These are phyloP conservation scores for Candida namnaoensis DNA, from an alignment of 805 yeast genomes.

Conservation along the genomic window DNA sequence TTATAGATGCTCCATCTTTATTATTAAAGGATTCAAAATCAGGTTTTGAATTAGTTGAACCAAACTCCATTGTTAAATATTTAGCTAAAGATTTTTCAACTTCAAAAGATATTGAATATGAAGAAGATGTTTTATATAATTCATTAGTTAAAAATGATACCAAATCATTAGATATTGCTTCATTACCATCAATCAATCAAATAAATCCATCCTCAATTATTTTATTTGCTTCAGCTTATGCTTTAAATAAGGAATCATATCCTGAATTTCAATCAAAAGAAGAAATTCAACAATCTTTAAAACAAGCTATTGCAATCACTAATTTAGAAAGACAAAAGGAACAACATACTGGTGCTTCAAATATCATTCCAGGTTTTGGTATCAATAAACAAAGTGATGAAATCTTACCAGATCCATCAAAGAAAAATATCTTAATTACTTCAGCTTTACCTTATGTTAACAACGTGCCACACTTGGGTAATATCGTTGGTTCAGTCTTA, in stretches of 20 bases:
- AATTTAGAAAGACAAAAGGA: constrained; percentile 30
- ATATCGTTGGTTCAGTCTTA: constrained; percentile 90
- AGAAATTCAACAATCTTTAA: constrained; percentile 35
- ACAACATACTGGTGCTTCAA: constrained; percentile 31
- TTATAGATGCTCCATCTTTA: constrained; percentile 14
- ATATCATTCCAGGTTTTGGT: constrained; percentile 16
- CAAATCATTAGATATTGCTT: constrained; percentile 12
- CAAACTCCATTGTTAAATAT: constrained; percentile 65
- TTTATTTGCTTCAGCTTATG: constrained; percentile 49
- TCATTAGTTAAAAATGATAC: constrained; percentile 27
- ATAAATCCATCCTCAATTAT: constrained; percentile 46
- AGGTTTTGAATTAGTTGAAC: constrained; percentile 41
- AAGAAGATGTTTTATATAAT: constrained; percentile 34
- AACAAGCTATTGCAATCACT: constrained; percentile 36
- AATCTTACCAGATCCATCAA: constrained; percentile 59
- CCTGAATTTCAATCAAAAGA: constrained; percentile 19
- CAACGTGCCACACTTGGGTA: constrained; percentile 97
- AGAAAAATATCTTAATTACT: constrained; percentile 80
- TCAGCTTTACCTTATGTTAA: constrained; percentile 97
- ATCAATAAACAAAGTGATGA: constrained; percentile 22
- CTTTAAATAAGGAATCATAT: constrained; percentile 21
- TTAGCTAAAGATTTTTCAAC: constrained; percentile 38
- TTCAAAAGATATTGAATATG: constrained; percentile 25
- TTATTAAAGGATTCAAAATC: constrained; percentile 9
- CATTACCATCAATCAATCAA: constrained; percentile 6